Base-by-base conservation (phyloP, 495 filamentous ascomycete species). In the Xylaria scruposa region DNA sequence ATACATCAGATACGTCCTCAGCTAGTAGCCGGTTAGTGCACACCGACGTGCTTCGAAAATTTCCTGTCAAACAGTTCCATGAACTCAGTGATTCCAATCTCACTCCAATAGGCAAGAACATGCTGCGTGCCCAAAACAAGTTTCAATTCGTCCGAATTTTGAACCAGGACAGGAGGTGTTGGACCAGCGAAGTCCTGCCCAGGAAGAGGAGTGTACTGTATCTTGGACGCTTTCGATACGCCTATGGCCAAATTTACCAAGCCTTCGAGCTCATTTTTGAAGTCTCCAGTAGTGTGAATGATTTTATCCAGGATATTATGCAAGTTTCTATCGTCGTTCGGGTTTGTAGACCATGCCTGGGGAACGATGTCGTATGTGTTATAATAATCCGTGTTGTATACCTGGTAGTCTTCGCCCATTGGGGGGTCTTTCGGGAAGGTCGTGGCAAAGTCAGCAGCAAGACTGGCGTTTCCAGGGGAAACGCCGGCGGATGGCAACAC, bases 401-500 rank as follows among this genome's bases (percentile, higher is more conserved):
- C 65, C 65, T 56, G 8, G 36, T 67, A 67, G 47, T 10, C 15
- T 26, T 53, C 7, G 33, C 29, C 13, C 8, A n/a, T 13, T 26
- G 15, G 2, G 9, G 47, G 33, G 12, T 53, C 42, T 26, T 56
- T 54, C 7, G 65, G 65, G 49, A 67, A 67, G 21, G 9, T 4
- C 10, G 46, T 31, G 29, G 49, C 33, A 29, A 26, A 67, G 19
- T 26, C 10, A 10, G 10, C 7, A 38, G 49, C 49, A 24, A 67
- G 17, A 9, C 3, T 3, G 1, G 38, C 33, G n/a, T 67, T 67
- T 56, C 65, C 65, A n/a, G 65, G 65, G 12, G 65, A 67, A 13
- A 67, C 65, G 15, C 65, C 65, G 1, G 65, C 65, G 12, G 65
- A 67, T n/a, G 29, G n/a, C 24, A 67, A 49, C 10, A 67, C 65